Evolutionary conservation across 257 asterid species (phyloP), one percentile per base, ranked within the genome.

Genomic region (Nicotiana tabacum): DNA sequence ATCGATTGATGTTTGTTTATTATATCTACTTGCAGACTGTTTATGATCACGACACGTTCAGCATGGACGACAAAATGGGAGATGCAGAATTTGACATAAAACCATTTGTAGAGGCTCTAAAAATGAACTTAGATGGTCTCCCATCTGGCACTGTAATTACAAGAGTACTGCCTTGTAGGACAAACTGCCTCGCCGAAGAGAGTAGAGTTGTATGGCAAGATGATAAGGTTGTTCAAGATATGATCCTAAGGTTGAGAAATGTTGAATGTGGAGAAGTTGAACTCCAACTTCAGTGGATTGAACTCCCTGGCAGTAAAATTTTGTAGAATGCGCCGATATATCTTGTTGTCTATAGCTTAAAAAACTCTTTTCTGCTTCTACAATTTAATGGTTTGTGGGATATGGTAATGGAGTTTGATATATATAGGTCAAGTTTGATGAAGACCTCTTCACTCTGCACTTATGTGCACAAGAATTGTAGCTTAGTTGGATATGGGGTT

Each of bases 11-110:
- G 0, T 69, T 18, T n/a, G 30, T 8, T 72, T 24, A 43, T 72
- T 80, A 17, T 80, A 9, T 30, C 15, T 17, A 30, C 6, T 82
- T 87, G 16, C 88, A 89, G 92, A 86, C 87, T 2, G 92, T 89
- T 4, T 89, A 85, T 51, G 92, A 89, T 67, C 88, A 89, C n/a
- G 92, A 89, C 83, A 86, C 88, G 30, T 89, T 89, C 84, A 88
- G 84, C 84, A 82, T 61, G 88, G 91, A 89, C 61, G 92, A 89
- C 78, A 89, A 86, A 77, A 89, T 89, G 92, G 92, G 92, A 86
- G 91, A 89, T 17, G 90, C 92, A 60, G 86, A 88, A 43, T 83
- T 89, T n/a, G 86, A 88, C 65, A 88, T 89, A 35, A 89, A 68
- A 48, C 9, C 87, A 39, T 89, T 83, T 69, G 46, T 88, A 62